Percentiles rank a stretch among this genome's conserved stretches.
Evolutionary conservation across 495 filamentous ascomycete species (phyloP).

Genomic region (Penicillium nucicola): DNA sequence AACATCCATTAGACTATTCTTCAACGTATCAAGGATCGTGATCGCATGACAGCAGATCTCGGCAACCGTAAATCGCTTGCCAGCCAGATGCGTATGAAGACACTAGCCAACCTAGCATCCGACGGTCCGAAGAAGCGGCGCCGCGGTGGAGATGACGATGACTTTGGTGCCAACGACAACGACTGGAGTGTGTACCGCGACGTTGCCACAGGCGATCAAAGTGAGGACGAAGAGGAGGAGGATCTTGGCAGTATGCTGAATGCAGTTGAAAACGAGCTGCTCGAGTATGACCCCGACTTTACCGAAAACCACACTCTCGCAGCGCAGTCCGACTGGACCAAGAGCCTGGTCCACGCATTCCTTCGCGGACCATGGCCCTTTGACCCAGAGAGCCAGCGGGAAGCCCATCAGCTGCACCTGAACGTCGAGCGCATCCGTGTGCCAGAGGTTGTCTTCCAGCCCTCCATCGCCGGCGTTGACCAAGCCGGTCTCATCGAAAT

Average conservation of each 20-base stretch:
- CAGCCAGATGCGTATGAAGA: slow-evolving; percentile 96
- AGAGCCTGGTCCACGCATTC: slow-evolving; percentile 85
- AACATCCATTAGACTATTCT: slow-evolving; percentile 51
- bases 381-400: slow-evolving; percentile 72
- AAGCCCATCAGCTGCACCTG: slow-evolving; percentile 85
- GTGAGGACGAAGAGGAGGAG: slow-evolving; percentile 82
- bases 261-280: slow-evolving; percentile 74
- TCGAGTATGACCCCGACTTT: slow-evolving; percentile 83
- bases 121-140: slow-evolving; percentile 85
- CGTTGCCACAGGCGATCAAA: slow-evolving; percentile 73
- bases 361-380: slow-evolving; percentile 82
- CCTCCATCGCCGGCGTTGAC: slow-evolving; percentile 90
- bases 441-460: slow-evolving; percentile 93
- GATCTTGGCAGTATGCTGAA: slow-evolving; percentile 72
- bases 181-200: slow-evolving; percentile 96
- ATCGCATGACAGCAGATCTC: slow-evolving; percentile 85
- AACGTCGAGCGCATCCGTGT: slow-evolving; percentile 97
- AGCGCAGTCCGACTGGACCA: slow-evolving; percentile 91
- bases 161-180: slow-evolving; percentile 94
- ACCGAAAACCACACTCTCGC: slow-evolving; percentile 87
- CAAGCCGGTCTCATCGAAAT: slow-evolving; percentile 93
- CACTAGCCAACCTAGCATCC: slow-evolving; percentile 91
- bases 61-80: slow-evolving; percentile 95
- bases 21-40: slow-evolving; percentile 86
- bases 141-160: slow-evolving; percentile 77